Conservation (phyloP, 2,329 filamentous ascomycete species). For the Fusarium chlamydosporum region DNA sequence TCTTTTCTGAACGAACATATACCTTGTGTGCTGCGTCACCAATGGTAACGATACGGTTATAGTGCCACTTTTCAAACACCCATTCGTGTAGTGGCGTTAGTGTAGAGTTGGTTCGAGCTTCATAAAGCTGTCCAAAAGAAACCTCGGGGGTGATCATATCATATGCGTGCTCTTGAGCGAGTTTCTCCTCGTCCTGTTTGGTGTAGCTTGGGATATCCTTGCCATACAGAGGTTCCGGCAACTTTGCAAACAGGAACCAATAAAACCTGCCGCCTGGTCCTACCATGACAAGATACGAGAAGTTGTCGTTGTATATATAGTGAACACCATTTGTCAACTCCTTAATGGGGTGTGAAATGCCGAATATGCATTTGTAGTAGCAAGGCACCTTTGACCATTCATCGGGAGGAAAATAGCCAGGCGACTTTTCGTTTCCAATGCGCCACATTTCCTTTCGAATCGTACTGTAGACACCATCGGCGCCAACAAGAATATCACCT, state of each 20-base stretch:
- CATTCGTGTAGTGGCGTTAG: conserved; percentile 15
- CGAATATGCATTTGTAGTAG: conserved; percentile 26
- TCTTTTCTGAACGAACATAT: background rate
- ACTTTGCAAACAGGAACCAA: conserved; percentile 14
- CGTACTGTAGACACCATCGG: conserved; percentile 59
- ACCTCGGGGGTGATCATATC: background rate
- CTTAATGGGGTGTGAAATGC: background rate
- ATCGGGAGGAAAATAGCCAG: conserved; percentile 16
- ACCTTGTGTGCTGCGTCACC: conserved; percentile 31
- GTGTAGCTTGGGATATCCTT: conserved; percentile 1
- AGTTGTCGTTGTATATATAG: background rate
- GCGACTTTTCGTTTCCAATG: conserved; percentile 6
- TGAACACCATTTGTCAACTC: background rate
- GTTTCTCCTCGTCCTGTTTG: background rate
- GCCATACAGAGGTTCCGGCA: background rate
- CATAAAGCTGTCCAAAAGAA: background rate
- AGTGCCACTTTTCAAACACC: conserved; percentile 24
- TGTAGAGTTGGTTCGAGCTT: background rate
- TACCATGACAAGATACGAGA: background rate
- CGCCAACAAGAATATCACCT: conserved; percentile 57
- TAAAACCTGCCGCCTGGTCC: conserved; percentile 13
- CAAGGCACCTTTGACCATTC: conserved; percentile 32
- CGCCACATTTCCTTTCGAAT: conserved; percentile 53
- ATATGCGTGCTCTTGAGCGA: background rate
- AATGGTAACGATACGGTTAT: conserved; percentile 1